These are phyloP conservation scores for Karstenula rhodostoma DNA, from an alignment of 2,329 filamentous ascomycete species.

Conservation along the genomic window DNA sequence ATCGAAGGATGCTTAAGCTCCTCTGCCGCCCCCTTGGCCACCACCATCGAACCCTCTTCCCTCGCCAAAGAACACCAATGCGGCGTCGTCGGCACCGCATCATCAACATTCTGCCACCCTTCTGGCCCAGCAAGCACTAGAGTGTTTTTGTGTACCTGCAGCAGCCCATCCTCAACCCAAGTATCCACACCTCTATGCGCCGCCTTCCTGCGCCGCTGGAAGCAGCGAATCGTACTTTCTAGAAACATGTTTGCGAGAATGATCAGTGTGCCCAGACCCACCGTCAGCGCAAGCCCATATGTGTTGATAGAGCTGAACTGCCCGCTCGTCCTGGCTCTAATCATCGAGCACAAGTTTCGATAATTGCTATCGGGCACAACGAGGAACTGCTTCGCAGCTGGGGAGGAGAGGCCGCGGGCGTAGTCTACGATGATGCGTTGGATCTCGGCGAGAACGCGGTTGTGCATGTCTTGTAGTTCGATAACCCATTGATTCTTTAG, in stretches of 20 bases:
- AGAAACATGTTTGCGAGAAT: slow-evolving; percentile 15
- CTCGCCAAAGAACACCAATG: not conserved
- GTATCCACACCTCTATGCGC: slow-evolving; percentile 8
- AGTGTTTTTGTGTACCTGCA: slow-evolving; percentile 8
- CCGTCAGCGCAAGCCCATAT: slow-evolving; percentile 11
- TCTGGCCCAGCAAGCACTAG: not conserved
- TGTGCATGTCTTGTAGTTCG: slow-evolving; percentile 39
- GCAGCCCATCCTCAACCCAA: slow-evolving; percentile 15
- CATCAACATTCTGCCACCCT: not conserved
- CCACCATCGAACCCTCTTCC: not conserved
- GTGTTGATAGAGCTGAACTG: slow-evolving; percentile 11
- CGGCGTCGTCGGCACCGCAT: not conserved
- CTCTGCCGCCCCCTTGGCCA: not conserved
- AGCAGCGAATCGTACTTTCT: not conserved
- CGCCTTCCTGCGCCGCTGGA: slow-evolving; percentile 8
- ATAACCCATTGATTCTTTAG: slow-evolving; percentile 41
- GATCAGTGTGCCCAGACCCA: slow-evolving; percentile 14
- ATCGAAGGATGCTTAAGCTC: not conserved
- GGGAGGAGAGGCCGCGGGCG: slow-evolving; percentile 4
- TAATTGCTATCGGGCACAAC: slow-evolving; percentile 8
- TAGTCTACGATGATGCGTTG: slow-evolving; percentile 27
- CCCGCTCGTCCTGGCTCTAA: slow-evolving; percentile 13
- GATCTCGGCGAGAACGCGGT: slow-evolving; percentile 31
- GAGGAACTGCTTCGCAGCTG: slow-evolving; percentile 15
- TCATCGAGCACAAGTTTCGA: slow-evolving; percentile 11